A percentile compares a stretch with the other conserved stretches of the same genome.
phyloP scores from a whole-genome alignment of 768 basidiomycete species.

The Clitopilus hobsonii region DNA sequence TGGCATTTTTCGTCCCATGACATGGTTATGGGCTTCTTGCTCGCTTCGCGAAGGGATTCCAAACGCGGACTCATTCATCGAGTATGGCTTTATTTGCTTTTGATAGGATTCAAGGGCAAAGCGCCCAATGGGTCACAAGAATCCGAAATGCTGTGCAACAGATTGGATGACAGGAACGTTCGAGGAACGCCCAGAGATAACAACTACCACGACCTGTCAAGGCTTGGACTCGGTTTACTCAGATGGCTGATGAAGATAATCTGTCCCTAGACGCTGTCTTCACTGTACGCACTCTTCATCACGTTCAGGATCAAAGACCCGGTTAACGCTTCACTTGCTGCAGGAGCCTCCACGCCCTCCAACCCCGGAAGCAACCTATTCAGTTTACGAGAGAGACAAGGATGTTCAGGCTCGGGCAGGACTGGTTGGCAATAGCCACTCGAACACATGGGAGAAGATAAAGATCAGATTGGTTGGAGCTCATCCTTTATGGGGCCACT shows the following conservation, averaged over 20 bases:
- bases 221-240: conserved; percentile 17
- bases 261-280: conserved; percentile 43
- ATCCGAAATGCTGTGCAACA: no score
- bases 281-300: conserved; percentile 31
- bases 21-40: no score
- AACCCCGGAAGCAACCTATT: conserved; percentile 55
- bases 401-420: conserved; percentile 7
- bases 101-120: neutral
- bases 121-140: neutral
- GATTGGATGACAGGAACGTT: neutral
- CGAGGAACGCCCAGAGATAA: neutral
- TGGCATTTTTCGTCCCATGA: no score
- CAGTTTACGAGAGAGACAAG: conserved; percentile 41
- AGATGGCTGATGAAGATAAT: conserved; percentile 18
- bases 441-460: conserved; percentile 40
- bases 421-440: no score
- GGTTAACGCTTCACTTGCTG: conserved; percentile 4
- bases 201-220: conserved; percentile 9
- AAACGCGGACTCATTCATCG: no score
- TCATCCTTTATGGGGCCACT: conserved; percentile 80
- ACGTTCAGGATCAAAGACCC: neutral
- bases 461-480: conserved; percentile 69
- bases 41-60: no score
- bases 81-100: no score
- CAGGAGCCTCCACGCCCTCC: conserved; percentile 68